Conservation (phyloP, 1,284 basidiomycete genomes). For the Erythrobasidium hasegawianum region DNA sequence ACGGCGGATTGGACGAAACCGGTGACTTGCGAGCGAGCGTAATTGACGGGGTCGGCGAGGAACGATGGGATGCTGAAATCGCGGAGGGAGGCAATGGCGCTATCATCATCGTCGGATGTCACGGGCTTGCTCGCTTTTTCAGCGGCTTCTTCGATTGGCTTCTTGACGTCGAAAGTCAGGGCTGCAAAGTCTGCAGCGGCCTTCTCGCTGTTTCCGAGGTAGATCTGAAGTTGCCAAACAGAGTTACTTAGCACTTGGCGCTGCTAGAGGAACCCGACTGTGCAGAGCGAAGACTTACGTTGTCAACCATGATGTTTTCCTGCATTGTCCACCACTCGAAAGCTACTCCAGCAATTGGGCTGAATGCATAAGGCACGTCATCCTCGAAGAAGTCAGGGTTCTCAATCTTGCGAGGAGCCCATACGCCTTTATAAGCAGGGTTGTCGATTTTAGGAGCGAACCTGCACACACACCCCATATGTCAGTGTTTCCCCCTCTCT, state of each 20-base stretch:
- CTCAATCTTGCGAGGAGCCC: slow-evolving; percentile 78
- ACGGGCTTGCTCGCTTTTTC: slow-evolving; percentile 49
- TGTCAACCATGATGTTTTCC: slow-evolving; percentile 76
- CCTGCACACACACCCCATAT: slow-evolving; percentile 12
- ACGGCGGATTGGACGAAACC: slow-evolving; percentile 69
- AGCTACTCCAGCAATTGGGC: slow-evolving; percentile 63
- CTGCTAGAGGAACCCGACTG: too few species aligned
- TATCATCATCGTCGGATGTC: slow-evolving; percentile 39
- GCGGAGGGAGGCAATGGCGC: slow-evolving; percentile 36
- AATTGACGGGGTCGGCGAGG: slow-evolving; percentile 65
- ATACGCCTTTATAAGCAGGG: slow-evolving; percentile 94
- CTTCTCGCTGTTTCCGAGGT: slow-evolving; percentile 77
- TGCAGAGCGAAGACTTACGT: slow-evolving; percentile 35
- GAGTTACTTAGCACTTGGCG: too few species aligned
- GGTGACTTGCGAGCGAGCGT: slow-evolving; percentile 69
- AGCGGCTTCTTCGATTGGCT: slow-evolving; percentile 50
- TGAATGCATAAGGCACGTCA: slow-evolving; percentile 73
- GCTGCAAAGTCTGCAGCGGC: slow-evolving; percentile 75
- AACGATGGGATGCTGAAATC: slow-evolving; percentile 42
- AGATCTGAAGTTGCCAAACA: too few species aligned
- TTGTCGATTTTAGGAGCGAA: slow-evolving; percentile 84
- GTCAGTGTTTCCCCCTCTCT: too few species aligned
- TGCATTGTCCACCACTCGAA: slow-evolving; percentile 99
- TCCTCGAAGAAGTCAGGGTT: slow-evolving; percentile 95
- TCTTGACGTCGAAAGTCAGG: slow-evolving; percentile 82